Conservation (phyloP, 352 stramenopile species). For the Pythium aquatile region DNA sequence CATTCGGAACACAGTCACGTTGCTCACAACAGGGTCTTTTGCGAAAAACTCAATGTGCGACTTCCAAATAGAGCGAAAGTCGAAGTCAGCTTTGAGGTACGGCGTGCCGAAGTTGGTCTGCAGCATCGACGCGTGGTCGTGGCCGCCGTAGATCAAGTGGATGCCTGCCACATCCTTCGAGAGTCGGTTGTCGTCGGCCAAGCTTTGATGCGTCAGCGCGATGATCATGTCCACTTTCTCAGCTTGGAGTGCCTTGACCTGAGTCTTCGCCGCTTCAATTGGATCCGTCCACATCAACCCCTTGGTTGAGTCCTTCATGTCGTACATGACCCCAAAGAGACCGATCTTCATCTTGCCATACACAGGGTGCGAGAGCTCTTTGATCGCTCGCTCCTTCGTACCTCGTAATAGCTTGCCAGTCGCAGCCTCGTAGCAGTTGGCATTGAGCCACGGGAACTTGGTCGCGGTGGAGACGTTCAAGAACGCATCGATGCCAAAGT, state of each 20-base stretch:
- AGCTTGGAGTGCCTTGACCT: slow-evolving; percentile 31
- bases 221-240: slow-evolving; percentile 71
- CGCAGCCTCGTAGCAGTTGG: slow-evolving; percentile 60
- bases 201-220: slow-evolving; percentile 64
- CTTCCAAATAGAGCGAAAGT: slow-evolving; percentile 72
- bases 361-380: slow-evolving; percentile 36
- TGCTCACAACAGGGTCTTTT: slow-evolving; percentile 13
- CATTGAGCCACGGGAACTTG: slow-evolving; percentile 75
- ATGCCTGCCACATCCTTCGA: slow-evolving; percentile 63
- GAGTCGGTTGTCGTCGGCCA: slow-evolving; percentile 68
- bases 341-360: slow-evolving; percentile 58
- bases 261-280: slow-evolving; percentile 46
- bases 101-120: slow-evolving; percentile 69
- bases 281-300: slow-evolving; percentile 64
- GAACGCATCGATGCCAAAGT: slow-evolving; percentile 76
- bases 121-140: slow-evolving; percentile 73
- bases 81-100: slow-evolving; percentile 72
- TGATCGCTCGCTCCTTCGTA: slow-evolving; percentile 48
- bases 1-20: slow-evolving; percentile 40
- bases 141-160: slow-evolving; percentile 64
- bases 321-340: slow-evolving; percentile 77
- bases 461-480: slow-evolving; percentile 54
- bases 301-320: slow-evolving; percentile 68
- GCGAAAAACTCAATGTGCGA: slow-evolving; percentile 62
- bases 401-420: slow-evolving; percentile 47